Percentiles rank a stretch among this genome's conserved stretches.
phyloP scores from a whole-genome alignment of 208 protist species.

The Blechomonas ayalai region DNA sequence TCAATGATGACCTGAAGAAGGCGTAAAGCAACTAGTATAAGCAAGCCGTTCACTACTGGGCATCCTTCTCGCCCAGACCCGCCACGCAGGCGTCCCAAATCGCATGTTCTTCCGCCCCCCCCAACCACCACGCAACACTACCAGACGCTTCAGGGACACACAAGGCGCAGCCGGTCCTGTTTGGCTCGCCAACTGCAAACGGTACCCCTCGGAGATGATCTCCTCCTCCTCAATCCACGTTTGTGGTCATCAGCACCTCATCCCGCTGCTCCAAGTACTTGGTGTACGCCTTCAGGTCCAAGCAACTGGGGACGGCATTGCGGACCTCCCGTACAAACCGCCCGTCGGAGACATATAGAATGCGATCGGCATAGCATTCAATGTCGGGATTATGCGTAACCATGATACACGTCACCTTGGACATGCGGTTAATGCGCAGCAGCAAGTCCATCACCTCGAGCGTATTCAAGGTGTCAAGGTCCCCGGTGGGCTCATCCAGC shows the following conservation, averaged over 20 bases:
- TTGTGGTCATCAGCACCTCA: slow-evolving; percentile 11
- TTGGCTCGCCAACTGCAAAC: too few relatives aligned
- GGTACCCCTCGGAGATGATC: too few relatives aligned
- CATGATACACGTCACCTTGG: slow-evolving; percentile 95
- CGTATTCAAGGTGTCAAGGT: slow-evolving; percentile 94
- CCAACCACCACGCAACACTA: too few relatives aligned
- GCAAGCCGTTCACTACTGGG: too few relatives aligned
- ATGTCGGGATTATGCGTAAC: slow-evolving; percentile 97
- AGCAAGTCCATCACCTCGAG: slow-evolving; percentile 97
- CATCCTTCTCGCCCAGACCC: too few relatives aligned
- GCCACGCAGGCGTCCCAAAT: too few relatives aligned
- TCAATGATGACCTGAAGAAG: too few relatives aligned
- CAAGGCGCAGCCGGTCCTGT: too few relatives aligned
- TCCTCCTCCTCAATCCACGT: too few relatives aligned
- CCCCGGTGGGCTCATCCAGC: slow-evolving; percentile 95
- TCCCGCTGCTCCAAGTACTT: slow-evolving; percentile 54
- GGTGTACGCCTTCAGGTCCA: slow-evolving; percentile 79
- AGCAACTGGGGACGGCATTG: slow-evolving; percentile 73
- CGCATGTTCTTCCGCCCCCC: too few relatives aligned
- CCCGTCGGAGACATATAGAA: slow-evolving; percentile 93
- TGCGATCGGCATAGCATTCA: slow-evolving; percentile 96
- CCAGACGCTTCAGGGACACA: too few relatives aligned
- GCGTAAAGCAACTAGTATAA: too few relatives aligned
- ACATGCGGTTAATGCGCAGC: slow-evolving; percentile 90
- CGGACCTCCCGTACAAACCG: slow-evolving; percentile 86